Conservation (phyloP, 495 filamentous ascomycete genomes). For the Podospora fimiseda region DNA sequence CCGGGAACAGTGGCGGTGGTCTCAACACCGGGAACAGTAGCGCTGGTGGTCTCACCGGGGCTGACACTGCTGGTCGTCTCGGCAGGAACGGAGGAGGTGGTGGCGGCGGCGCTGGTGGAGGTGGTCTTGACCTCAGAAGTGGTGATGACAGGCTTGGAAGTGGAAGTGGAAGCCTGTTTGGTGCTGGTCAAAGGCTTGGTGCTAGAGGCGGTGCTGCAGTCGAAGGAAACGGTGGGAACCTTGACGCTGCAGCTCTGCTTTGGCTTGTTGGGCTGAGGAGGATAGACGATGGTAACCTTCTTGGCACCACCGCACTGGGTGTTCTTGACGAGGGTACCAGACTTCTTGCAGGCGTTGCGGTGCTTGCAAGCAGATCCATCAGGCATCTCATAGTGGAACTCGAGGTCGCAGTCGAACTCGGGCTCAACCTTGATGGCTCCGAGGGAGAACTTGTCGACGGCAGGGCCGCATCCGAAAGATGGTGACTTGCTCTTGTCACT, state of each 20-base stretch:
- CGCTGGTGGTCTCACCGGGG: slow-evolving; percentile 14
- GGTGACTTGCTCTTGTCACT: slow-evolving; percentile 45
- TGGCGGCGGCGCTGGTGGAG: slow-evolving; percentile 3
- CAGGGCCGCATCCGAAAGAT: slow-evolving; percentile 50
- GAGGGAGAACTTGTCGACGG: slow-evolving; percentile 64
- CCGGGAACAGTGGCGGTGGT: slow-evolving; percentile 15
- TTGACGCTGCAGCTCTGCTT: slow-evolving; percentile 60
- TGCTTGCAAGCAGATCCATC: slow-evolving; percentile 75
- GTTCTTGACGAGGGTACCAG: slow-evolving; percentile 65
- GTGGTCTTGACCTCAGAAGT: slow-evolving; percentile 3
- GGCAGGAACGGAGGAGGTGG: slow-evolving; percentile 6
- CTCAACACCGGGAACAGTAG: slow-evolving; percentile 5
- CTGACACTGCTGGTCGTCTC: slow-evolving; percentile 11
- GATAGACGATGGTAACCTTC: slow-evolving; percentile 69
- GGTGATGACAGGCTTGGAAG: slow-evolving; percentile 13
- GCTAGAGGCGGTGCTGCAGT: slow-evolving; percentile 57
- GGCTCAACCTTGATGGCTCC: slow-evolving; percentile 62
- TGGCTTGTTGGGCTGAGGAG: slow-evolving; percentile 44
- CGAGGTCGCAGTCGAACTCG: slow-evolving; percentile 66
- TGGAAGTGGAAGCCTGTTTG: slow-evolving; percentile 20
- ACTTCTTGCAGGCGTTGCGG: slow-evolving; percentile 54
- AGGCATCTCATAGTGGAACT: slow-evolving; percentile 79
- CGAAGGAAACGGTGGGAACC: slow-evolving; percentile 72
- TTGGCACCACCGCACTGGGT: slow-evolving; percentile 87
- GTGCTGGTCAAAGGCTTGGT: slow-evolving; percentile 28